Conservation (phyloP, 1,139 yeast genomes). For the Arxiozyma bovina region DNA sequence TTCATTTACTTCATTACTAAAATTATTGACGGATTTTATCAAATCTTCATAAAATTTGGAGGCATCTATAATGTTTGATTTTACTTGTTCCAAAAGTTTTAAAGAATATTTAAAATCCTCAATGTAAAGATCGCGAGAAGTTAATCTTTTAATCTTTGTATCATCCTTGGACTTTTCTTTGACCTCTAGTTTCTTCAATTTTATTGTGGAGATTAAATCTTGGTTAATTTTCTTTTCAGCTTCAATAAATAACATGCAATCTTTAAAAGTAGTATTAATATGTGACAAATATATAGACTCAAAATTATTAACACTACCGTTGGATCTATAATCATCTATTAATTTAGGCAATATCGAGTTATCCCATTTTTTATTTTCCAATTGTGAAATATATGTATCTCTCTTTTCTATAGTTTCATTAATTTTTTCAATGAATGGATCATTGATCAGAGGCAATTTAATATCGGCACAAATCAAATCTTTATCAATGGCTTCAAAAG, state of each 20-base stretch:
- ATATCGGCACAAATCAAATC: conserved; percentile 25
- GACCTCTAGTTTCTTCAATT: conserved; percentile 4
- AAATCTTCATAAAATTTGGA: conserved; percentile 60
- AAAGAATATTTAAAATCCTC: conserved; percentile 22
- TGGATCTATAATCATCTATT: conserved; percentile 38
- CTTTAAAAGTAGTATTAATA: conserved; percentile 33
- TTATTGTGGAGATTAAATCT: conserved; percentile 27
- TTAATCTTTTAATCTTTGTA: conserved; percentile 11
- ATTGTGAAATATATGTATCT: conserved; percentile 35
- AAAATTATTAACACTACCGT: conserved; percentile 24
- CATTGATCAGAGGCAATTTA: conserved; percentile 19
- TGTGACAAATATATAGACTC: conserved; percentile 36
- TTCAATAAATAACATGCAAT: conserved; percentile 21
- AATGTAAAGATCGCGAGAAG: conserved; percentile 18
- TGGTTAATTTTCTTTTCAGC: conserved; percentile 35
- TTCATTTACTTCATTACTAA: conserved; percentile 35
- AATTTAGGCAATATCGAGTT: conserved; percentile 46
- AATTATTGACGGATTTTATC: conserved; percentile 40
- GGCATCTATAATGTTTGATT: conserved; percentile 60
- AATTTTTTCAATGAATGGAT: conserved; percentile 20
- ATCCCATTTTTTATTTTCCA: conserved; percentile 41
- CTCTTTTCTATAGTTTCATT: conserved; percentile 19
- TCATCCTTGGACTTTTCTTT: background rate
- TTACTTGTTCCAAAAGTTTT: conserved; percentile 29
- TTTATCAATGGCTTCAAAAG: conserved; percentile 26